Percentiles rank a stretch among this genome's conserved stretches.
Conservation (phyloP, 164 flowering plant species). For the Cinnamomum micranthum region DNA sequence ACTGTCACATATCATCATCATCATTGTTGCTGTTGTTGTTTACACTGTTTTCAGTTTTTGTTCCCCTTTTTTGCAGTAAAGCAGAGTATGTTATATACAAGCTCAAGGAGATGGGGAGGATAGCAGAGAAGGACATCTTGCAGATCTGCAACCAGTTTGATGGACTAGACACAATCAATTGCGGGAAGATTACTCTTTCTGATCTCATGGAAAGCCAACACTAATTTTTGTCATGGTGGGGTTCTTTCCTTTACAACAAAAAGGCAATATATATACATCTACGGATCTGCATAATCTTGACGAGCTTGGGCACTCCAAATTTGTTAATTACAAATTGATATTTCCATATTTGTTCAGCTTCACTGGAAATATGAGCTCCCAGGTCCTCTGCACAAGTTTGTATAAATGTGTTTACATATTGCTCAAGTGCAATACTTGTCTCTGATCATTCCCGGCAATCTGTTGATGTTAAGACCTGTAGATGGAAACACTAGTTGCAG, state of each 20-base stretch:
- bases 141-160: constrained; percentile 64
- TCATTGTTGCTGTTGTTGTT: too few relatives aligned
- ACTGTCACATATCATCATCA: too few relatives aligned
- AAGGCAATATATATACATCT: background rate
- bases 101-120: constrained; percentile 77
- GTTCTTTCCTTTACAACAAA: background rate
- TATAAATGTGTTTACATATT: background rate
- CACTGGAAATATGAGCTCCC: background rate
- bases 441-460: background rate
- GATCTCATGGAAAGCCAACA: constrained; percentile 58
- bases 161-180: constrained; percentile 52
- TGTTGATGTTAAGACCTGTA: background rate
- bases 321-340: background rate
- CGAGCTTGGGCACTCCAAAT: background rate
- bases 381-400: background rate
- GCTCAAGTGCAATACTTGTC: background rate
- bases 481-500: background rate
- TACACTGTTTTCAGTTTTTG: too few relatives aligned
- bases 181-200: constrained; percentile 66
- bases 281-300: background rate
- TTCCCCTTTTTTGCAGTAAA: constrained; percentile 39
- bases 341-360: background rate
- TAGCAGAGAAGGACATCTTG: constrained; percentile 58
- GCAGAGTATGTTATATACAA: constrained; percentile 80
- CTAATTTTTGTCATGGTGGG: constrained; percentile 9